phyloP scores from a whole-genome alignment of 2,329 filamentous ascomycete species.

The Cladophialophora exuberans region DNA sequence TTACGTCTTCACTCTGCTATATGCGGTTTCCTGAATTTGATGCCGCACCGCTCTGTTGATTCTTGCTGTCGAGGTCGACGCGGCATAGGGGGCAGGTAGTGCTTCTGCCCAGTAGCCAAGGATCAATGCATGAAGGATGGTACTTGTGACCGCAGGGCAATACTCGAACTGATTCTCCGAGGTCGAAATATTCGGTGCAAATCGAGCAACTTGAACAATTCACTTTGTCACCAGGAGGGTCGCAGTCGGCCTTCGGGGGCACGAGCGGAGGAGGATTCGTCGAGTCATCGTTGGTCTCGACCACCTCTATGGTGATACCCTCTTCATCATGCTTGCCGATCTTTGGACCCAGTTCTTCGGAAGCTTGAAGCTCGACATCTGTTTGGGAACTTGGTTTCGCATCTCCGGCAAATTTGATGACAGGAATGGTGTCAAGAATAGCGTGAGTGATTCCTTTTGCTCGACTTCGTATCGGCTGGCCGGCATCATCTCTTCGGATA shows the following conservation, averaged over 20 bases:
- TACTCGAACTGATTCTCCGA: conserved; percentile 69
- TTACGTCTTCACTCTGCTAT: too few relatives aligned
- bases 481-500: background rate
- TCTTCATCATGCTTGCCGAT: background rate
- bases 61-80: conserved; percentile 1
- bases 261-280: too few relatives aligned
- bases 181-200: conserved; percentile 69
- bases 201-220: conserved; percentile 65
- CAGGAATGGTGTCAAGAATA: conserved; percentile 9
- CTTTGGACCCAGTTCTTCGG: background rate
- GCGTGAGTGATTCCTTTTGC: conserved; percentile 10
- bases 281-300: background rate
- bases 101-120: conserved; percentile 71
- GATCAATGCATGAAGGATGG: conserved; percentile 69
- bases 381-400: too few relatives aligned
- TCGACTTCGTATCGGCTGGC: conserved; percentile 3
- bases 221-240: conserved; percentile 32
- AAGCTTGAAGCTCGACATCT: background rate
- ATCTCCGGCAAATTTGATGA: conserved; percentile 1
- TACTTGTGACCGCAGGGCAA: conserved; percentile 70
- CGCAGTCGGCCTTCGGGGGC: background rate
- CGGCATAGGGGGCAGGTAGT: conserved; percentile 36
- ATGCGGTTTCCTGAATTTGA: too few relatives aligned
- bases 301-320: background rate
- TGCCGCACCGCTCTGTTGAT: too few relatives aligned